Base-by-base conservation (phyloP, 192 early-diverging fungal species). In the Ramicandelaber brevisporus region DNA sequence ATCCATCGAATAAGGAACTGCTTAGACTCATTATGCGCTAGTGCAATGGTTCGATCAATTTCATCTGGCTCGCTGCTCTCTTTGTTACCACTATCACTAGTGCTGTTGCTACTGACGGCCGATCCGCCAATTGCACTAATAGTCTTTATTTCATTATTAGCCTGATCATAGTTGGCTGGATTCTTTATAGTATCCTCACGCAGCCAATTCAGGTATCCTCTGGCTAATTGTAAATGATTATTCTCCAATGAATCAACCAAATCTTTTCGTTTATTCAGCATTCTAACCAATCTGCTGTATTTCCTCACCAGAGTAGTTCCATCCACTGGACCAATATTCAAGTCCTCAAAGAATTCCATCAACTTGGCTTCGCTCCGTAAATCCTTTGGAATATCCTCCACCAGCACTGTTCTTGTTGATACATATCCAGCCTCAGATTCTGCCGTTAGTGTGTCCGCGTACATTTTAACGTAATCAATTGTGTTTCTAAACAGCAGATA, bases 401-500 rank as follows among this genome's bases (percentile, higher is more conserved):
- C 41, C 23, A 68, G 48, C 10, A 71, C 48, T 4, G 63, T 58
- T 5, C 65, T 47, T 16, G 40, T 41, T 0, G 42, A 41, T 2
- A 63, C 46, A 18, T 44, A 42, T 7, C 49, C 61, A 10, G 31
- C 34, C 5, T 23, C 33, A 9, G 53, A 47, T 10, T 48, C 44
- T 6, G 50, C 33, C 1, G 50, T 23, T 5, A 48, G 37, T 23
- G 31, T 20, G 6, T 53, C 41, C n/a, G 43, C 32, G n/a, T 51
- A 34, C 29, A 64, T 40, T 11, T 56, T 45, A 33, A 62, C 48
- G 37, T 59, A 66, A 21, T 61, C 50, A 39, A 51, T 53, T 17
- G 59, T 56, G 35, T 66, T 64, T 2, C 44, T 57, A 27, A 55
- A 63, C n/a, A 67, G 26, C 0, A 67, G 30, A 22, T 51, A 61